These are phyloP conservation scores for Lepiota venenata DNA, from an alignment of 768 basidiomycete genomes.

Conservation along the genomic window DNA sequence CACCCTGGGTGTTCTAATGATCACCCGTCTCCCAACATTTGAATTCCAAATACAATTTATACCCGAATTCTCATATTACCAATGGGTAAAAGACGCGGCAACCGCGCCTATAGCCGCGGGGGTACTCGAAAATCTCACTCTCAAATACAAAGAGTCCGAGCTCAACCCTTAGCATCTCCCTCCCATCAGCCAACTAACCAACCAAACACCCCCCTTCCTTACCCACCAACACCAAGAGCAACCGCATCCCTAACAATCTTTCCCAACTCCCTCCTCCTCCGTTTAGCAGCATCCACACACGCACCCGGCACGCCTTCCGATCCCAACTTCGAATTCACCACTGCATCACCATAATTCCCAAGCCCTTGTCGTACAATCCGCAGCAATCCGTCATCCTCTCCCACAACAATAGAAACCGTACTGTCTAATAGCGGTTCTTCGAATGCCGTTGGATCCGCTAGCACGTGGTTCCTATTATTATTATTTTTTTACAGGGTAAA, in stretches of 20 bases:
- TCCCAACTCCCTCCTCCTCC: slow-evolving; percentile 13
- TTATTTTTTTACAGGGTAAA: too few species aligned
- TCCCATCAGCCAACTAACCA: too few species aligned
- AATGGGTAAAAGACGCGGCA: too few species aligned
- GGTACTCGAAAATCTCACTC: too few species aligned
- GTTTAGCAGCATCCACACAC: slow-evolving; percentile 37
- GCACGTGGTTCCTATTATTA: slow-evolving; percentile 48
- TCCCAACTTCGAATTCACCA: slow-evolving; percentile 18
- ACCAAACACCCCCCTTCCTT: too few species aligned
- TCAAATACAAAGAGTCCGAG: too few species aligned
- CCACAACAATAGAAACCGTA: slow-evolving; percentile 59
- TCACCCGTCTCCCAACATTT: too few species aligned
- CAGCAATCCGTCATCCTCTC: slow-evolving; percentile 44
- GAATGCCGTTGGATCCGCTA: slow-evolving; percentile 86
- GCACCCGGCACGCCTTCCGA: slow-evolving; percentile 28
- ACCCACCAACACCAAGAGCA: background rate
- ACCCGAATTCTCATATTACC: too few species aligned
- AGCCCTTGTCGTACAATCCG: slow-evolving; percentile 56
- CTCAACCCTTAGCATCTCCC: background rate
- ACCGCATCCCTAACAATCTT: background rate
- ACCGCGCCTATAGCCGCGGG: too few species aligned
- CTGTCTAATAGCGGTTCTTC: slow-evolving; percentile 86
- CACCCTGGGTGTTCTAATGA: too few species aligned
- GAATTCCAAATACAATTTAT: too few species aligned
- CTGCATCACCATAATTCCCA: slow-evolving; percentile 19